Evolutionary conservation across 495 filamentous ascomycete genomes (phyloP).

Genomic region (Cudoniella acicularis): DNA sequence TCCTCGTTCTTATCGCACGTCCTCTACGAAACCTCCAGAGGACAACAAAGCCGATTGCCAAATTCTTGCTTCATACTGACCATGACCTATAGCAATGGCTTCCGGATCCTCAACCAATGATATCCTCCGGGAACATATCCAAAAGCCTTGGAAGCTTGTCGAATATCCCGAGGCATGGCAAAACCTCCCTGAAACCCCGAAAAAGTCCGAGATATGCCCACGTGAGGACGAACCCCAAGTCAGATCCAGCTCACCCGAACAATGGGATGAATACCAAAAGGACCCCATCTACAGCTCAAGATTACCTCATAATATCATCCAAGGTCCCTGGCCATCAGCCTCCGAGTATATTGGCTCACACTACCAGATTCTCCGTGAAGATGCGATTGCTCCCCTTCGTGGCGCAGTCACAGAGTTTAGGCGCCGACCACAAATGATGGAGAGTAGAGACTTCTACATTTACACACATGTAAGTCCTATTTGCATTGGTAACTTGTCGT

Average conservation of each 20-base stretch:
- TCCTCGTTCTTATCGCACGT: too few relatives aligned
- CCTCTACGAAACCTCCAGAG: too few relatives aligned
- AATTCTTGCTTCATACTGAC: too few relatives aligned
- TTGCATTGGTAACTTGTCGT: too few relatives aligned
- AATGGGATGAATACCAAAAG: slow-evolving; percentile 18
- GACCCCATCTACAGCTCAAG: slow-evolving; percentile 26
- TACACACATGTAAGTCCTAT: slow-evolving; percentile 25
- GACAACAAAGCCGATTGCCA: too few relatives aligned
- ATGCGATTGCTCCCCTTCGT: slow-evolving; percentile 44
- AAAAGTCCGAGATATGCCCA: slow-evolving; percentile 40
- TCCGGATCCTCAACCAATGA: background rate
- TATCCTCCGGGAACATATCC: slow-evolving; percentile 5
- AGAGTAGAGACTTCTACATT: slow-evolving; percentile 13
- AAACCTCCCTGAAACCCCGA: slow-evolving; percentile 42
- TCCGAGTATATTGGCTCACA: slow-evolving; percentile 46
- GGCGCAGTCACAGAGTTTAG: slow-evolving; percentile 41
- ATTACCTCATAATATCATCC: slow-evolving; percentile 36
- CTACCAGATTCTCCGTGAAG: slow-evolving; percentile 52
- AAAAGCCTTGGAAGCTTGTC: slow-evolving; percentile 11
- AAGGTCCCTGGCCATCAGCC: slow-evolving; percentile 41
- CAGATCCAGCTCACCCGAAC: background rate
- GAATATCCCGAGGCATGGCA: slow-evolving; percentile 33
- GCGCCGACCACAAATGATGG: slow-evolving; percentile 34
- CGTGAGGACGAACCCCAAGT: slow-evolving; percentile 11
- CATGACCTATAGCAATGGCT: background rate